phyloP scores from a whole-genome alignment of 345 rosid genomes.

The Sonneratia alba region DNA sequence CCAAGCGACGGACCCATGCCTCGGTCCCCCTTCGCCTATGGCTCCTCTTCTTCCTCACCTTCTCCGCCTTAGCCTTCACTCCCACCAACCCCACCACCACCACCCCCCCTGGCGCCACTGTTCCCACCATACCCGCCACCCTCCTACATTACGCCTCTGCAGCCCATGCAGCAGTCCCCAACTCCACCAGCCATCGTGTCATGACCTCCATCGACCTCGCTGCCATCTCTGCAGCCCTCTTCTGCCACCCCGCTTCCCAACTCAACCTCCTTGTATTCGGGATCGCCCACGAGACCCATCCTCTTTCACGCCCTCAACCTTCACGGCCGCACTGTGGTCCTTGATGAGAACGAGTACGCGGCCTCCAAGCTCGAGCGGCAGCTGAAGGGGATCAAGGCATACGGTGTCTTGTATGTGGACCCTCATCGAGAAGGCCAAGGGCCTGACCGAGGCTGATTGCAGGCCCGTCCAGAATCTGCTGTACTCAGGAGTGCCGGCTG shows the following conservation, averaged over 20 bases:
- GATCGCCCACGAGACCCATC: conserved; percentile 73
- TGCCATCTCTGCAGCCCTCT: conserved; percentile 36
- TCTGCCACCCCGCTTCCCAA: conserved; percentile 27
- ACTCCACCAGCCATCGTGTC: conserved; percentile 10
- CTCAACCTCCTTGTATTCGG: conserved; percentile 67
- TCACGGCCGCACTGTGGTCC: conserved; percentile 61
- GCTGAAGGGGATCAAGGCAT: conserved; percentile 59
- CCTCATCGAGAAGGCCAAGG: conserved; percentile 29
- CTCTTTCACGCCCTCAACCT: conserved; percentile 69
- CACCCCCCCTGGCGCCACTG: conserved; percentile 4
- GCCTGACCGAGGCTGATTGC: conserved; percentile 40
- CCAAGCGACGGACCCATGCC: conserved; percentile 21
- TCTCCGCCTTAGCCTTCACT: conserved; percentile 66
- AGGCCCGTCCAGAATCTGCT: conserved; percentile 76
- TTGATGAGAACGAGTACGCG: conserved; percentile 62
- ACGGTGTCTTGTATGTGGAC: conserved; percentile 50
- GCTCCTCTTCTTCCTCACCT: conserved; percentile 45
- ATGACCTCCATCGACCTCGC: conserved; percentile 64
- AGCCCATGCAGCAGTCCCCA: conserved; percentile 18
- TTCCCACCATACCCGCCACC: conserved; percentile 42
- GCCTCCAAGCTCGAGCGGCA: conserved; percentile 53
- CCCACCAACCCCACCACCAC: conserved; percentile 41
- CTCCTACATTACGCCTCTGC: conserved; percentile 62
- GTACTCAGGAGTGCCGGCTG: conserved; percentile 68
- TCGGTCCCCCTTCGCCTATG: conserved; percentile 35